Base-by-base conservation (phyloP, 768 basidiomycete genomes). In the Naganishia antarctica region DNA sequence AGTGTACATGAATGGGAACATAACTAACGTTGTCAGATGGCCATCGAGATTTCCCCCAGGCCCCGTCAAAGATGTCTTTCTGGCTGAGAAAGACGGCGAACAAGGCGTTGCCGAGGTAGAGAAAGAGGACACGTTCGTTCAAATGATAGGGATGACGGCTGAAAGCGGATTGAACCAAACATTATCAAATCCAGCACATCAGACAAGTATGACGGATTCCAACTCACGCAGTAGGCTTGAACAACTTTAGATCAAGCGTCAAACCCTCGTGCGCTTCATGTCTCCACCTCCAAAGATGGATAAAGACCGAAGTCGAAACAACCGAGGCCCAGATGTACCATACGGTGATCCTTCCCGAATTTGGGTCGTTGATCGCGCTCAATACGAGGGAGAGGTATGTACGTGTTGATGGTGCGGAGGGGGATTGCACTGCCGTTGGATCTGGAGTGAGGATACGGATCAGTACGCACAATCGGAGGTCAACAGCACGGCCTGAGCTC, bases 101-200 rank as follows among this genome's bases (percentile, higher is more conserved):
- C 18, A 53, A 32, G 4, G 63, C 41, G 60, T 70, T 73, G 18
- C 62, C 65, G n/a, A 58, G 45, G 34, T 68, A 60, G 16, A 76
- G 66, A 57, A 70, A 71, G 31, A 73, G 49, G 57, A 70, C 66
- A 3, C 72, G 67, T 37, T 74, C 73, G 49, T 76, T 76, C 26
- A 71, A 63, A 44, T 73, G 72, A 43, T 67, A 68, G 1, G 70
- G 72, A 59, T 71, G 70, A 1, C 71, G 72, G 4, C 70, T 71
- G 53, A 18, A 12, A 57, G 21, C 4, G 4, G 34, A 40, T n/a
- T 37, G 53, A 23, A 37, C n/a, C n/a, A 34, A 57, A 32, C 9
- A 34, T 51, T n/a, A 29, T 31, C 3, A 18, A 15, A 51, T 51
- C 31, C 21, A 21, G n/a, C n/a, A n/a, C n/a, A n/a, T n/a, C n/a